Conservation (phyloP, 2,329 filamentous ascomycete genomes). For the Ascomycota sp. region DNA sequence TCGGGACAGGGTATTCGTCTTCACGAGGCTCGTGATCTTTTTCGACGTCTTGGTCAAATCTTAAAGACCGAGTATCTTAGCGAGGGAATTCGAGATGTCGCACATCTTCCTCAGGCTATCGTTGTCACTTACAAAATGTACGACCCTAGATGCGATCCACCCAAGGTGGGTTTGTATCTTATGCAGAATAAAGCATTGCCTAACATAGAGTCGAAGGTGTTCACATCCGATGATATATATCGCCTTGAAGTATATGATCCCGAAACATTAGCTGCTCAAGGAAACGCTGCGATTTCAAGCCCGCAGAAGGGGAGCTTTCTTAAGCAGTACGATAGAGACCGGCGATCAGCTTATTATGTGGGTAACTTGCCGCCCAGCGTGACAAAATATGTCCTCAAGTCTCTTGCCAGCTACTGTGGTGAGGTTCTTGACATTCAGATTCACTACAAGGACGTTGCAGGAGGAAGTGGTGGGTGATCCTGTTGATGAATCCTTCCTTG, state of each 20-base stretch:
- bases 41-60: conserved; percentile 24
- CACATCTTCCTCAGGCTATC: conserved; percentile 17
- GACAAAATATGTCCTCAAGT: conserved; percentile 15
- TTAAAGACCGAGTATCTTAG: conserved; percentile 16
- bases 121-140: conserved; percentile 30
- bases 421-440: conserved; percentile 11
- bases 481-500: too few species aligned
- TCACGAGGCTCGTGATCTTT: conserved; percentile 22
- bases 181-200: neutral
- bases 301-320: conserved; percentile 4
- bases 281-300: neutral
- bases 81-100: conserved; percentile 10
- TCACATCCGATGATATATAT: conserved; percentile 8
- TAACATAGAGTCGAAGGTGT: conserved; percentile 4
- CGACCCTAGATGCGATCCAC: conserved; percentile 27
- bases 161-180: conserved; percentile 17
- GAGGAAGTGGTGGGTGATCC: conserved; percentile 3
- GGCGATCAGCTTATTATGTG: conserved; percentile 27
- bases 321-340: conserved; percentile 20
- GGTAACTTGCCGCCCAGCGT: conserved; percentile 20
- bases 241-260: conserved; percentile 9
- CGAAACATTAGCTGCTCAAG: conserved; percentile 5
- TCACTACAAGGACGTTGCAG: conserved; percentile 6
- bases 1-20: conserved; percentile 15
- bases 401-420: conserved; percentile 18